Evolutionary conservation across 2,329 filamentous ascomycete species (phyloP), one percentile per base, ranked within the genome.

Genomic region (Ophiosphaerella korrae): DNA sequence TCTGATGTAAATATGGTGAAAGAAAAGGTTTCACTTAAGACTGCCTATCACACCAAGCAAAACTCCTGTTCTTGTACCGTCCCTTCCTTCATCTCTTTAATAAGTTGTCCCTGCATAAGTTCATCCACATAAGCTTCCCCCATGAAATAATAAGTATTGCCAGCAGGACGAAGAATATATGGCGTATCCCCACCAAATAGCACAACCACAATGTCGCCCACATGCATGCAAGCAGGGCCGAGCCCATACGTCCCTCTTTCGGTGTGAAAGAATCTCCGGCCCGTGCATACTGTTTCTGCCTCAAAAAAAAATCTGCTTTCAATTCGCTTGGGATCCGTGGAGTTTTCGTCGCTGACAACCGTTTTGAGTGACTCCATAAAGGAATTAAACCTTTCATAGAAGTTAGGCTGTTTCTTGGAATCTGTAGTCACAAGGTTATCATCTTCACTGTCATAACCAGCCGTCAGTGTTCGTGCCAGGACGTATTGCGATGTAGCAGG

Each of bases 161-260:
- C 32, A 5, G 29, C 24, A 7, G 18, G 48, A 18, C 51, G 37
- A 11, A 54, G 24, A 2, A 52, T 35, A 13, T 31, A 53, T 5
- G 43, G 49, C 13, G 16, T 24, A 2, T 34, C 2, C 7, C 41
- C 46, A 8, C 49, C 52, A 7, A 44, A 53, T 3, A 58, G 32
- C 4, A 55, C 44, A 5, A 51, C 47, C 2, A 50, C 43, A 1
- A 56, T 18, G 23, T 55, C 52, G 0, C 44, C 55, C 23, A n/a
- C 14, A 4, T 38, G 43, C 49, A 53, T 46, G 36, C 38, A 39
- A n/a, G 8, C n/a, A 5, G 52, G 52, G 0, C 48, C 52, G 7
- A 55, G 32, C 1, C 55, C 52, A 21, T 21, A 48, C 7, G 42
- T 14, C 1, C 46, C 37, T 6, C 41, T 42, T 0, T 18, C 6